These are phyloP conservation scores for Colletotrichum limetticola DNA, from an alignment of 2,329 filamentous ascomycete species.

Conservation along the genomic window DNA sequence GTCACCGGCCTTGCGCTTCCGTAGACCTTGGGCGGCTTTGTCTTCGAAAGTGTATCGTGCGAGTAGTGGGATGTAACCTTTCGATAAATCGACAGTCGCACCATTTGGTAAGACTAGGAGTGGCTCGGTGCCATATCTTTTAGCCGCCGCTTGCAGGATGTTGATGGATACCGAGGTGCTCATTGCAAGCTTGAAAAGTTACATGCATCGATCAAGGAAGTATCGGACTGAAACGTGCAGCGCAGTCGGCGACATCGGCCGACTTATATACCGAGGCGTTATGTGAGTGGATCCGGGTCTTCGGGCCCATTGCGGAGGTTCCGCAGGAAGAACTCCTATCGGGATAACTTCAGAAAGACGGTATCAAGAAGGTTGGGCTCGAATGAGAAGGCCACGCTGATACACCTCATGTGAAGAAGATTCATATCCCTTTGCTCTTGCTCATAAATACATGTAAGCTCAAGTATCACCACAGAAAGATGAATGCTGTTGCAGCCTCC, in stretches of 20 bases:
- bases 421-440: too few species aligned
- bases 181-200: background rate
- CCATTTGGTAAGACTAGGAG: background rate
- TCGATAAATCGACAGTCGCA: background rate
- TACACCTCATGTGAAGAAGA: too few species aligned
- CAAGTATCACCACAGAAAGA: background rate
- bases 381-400: too few species aligned
- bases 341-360: background rate
- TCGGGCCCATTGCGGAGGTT: background rate
- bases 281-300: background rate
- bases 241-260: background rate
- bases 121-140: background rate
- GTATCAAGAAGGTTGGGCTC: background rate
- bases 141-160: background rate
- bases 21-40: constrained; percentile 16
- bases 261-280: background rate
- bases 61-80: constrained; percentile 9
- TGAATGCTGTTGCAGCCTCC: background rate
- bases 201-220: too few species aligned
- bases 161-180: background rate
- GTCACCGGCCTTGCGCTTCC: background rate
- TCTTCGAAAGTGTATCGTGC: constrained; percentile 9
- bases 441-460: too few species aligned
- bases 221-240: background rate
- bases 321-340: background rate